Percentiles rank a stretch among this genome's conserved stretches.
Evolutionary conservation across 345 rosid genomes (phyloP).

Genomic region (Cardamine resedifolia): DNA sequence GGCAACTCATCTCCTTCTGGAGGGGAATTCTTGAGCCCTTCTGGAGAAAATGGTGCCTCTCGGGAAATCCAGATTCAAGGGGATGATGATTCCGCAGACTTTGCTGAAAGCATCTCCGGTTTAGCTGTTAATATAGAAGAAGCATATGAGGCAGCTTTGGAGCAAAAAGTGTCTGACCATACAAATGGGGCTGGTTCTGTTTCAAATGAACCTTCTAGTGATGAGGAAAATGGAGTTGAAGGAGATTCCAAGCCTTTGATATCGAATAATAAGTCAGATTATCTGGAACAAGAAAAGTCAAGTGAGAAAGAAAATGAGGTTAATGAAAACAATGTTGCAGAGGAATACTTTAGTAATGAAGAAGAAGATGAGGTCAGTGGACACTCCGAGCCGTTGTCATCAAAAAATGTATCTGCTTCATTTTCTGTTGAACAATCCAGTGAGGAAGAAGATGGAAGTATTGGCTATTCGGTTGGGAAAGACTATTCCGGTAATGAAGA

Average conservation of each 20-base stretch:
- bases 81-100: conserved; percentile 27
- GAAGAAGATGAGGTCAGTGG: conserved; percentile 28
- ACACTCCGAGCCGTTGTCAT: conserved; percentile 20
- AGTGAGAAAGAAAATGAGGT: conserved; percentile 25
- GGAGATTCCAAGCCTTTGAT: conserved; percentile 40
- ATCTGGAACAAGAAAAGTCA: conserved; percentile 30
- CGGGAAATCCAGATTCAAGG: conserved; percentile 25
- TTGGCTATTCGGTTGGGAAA: no score
- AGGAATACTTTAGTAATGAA: conserved; percentile 37
- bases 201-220: conserved; percentile 38
- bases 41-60: conserved; percentile 19
- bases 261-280: conserved; percentile 39
- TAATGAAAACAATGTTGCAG: conserved; percentile 30
- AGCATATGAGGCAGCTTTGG: conserved; percentile 18
- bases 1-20: conserved; percentile 33
- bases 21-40: conserved; percentile 39
- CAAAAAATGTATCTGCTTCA: no score
- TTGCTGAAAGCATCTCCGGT: conserved; percentile 1
- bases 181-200: conserved; percentile 36
- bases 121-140: conserved; percentile 24
- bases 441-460: no score
- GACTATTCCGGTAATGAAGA: neutral
- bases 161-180: conserved; percentile 24
- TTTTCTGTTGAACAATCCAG: no score
- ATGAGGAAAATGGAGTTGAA: conserved; percentile 37